Percentiles rank a stretch among this genome's conserved stretches.
phyloP scores from a whole-genome alignment of 192 early-diverging fungal genomes.

The Spizellomyces punctatus region DNA sequence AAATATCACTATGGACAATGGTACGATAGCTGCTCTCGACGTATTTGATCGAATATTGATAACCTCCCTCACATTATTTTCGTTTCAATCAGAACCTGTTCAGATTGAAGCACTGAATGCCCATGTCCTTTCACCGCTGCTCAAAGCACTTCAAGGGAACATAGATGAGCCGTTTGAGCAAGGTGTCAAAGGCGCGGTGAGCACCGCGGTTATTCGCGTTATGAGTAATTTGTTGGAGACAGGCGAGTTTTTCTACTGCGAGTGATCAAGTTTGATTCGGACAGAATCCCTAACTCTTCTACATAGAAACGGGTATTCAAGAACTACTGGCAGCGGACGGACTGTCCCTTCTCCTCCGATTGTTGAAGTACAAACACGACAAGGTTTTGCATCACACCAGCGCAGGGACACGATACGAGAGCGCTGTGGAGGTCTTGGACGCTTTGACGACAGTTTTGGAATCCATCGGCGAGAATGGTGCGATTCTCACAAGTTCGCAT shows the following conservation, averaged over 20 bases:
- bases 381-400: constrained; percentile 14
- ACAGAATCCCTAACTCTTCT: background rate
- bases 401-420: constrained; percentile 19
- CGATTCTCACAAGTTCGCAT: background rate
- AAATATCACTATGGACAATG: constrained; percentile 61
- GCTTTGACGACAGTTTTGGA: constrained; percentile 46
- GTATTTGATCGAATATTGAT: background rate
- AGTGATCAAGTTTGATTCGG: background rate
- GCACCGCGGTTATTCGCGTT: constrained; percentile 24
- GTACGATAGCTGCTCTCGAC: background rate
- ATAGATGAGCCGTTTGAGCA: constrained; percentile 19
- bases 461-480: constrained; percentile 49
- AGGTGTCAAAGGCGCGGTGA: background rate
- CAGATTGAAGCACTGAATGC: constrained; percentile 30
- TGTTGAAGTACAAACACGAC: constrained; percentile 37
- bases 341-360: constrained; percentile 24
- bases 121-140: constrained; percentile 21
- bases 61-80: background rate
- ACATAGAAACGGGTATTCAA: constrained; percentile 39
- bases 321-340: constrained; percentile 32
- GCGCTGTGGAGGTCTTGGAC: constrained; percentile 49
- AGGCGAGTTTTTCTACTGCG: constrained; percentile 17
- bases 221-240: constrained; percentile 44
- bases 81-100: constrained; percentile 38
- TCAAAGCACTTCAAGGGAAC: constrained; percentile 24